phyloP scores from a whole-genome alignment of 345 rosid genomes.

The Zanthoxylum bungeanum region DNA sequence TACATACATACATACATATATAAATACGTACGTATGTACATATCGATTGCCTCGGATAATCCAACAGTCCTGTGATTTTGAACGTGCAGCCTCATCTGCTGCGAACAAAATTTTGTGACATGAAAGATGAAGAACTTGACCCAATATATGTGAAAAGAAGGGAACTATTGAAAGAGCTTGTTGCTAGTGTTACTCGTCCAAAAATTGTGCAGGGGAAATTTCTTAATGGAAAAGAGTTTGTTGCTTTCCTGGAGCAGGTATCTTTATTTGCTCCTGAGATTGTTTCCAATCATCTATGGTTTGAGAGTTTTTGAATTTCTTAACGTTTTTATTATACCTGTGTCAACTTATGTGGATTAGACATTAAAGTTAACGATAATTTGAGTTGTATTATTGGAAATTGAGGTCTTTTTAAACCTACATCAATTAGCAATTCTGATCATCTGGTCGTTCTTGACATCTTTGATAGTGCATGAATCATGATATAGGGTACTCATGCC shows the following conservation, averaged over 20 bases:
- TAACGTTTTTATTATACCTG: background rate
- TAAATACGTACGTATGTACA: background rate
- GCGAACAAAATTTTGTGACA: slow-evolving; percentile 96
- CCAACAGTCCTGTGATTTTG: slow-evolving; percentile 25
- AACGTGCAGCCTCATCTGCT: slow-evolving; percentile 77
- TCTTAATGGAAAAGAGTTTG: slow-evolving; percentile 89
- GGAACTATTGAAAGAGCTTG: slow-evolving; percentile 77
- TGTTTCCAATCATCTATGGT: background rate
- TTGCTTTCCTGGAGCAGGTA: slow-evolving; percentile 92
- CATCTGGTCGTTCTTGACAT: background rate
- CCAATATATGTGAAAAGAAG: slow-evolving; percentile 73
- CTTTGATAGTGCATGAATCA: background rate
- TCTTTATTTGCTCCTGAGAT: slow-evolving; percentile 4
- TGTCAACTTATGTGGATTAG: background rate
- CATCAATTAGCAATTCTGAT: background rate
- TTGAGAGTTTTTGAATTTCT: background rate
- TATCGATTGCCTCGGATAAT: slow-evolving; percentile 21
- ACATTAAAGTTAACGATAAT: background rate
- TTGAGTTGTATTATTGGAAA: background rate
- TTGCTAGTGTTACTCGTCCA: slow-evolving; percentile 74
- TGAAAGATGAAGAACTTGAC: slow-evolving; percentile 91
- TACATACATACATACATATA: background rate
- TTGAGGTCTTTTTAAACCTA: background rate
- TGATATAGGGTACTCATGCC: background rate
- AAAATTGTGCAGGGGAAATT: slow-evolving; percentile 91